phyloP scores from a whole-genome alignment of 805 yeast genomes.

The Babjeviella inositovora region DNA sequence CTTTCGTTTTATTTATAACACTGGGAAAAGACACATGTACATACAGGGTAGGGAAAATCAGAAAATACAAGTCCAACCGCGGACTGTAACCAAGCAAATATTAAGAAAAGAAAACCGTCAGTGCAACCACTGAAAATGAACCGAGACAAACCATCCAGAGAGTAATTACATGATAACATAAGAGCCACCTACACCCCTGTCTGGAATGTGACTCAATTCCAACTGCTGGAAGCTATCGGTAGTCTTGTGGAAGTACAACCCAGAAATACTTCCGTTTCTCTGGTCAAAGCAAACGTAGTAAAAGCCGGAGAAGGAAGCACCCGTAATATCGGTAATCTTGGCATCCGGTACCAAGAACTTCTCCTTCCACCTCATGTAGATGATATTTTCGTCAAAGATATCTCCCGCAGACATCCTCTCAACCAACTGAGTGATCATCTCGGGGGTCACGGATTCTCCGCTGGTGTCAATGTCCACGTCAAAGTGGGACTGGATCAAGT shows the following conservation, averaged over 20 bases:
- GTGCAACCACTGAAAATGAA: too few relatives aligned
- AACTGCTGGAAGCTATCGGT: conserved; percentile 72
- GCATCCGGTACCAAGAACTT: conserved; percentile 75
- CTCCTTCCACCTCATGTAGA: conserved; percentile 95
- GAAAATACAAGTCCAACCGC: too few relatives aligned
- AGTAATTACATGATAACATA: conserved; percentile 13
- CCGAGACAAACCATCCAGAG: too few relatives aligned
- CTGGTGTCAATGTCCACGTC: too few relatives aligned
- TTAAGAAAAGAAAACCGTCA: too few relatives aligned
- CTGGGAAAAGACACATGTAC: too few relatives aligned
- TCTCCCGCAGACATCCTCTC: background rate
- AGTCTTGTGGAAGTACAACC: conserved; percentile 69
- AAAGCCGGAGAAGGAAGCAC: conserved; percentile 85
- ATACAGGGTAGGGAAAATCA: too few relatives aligned
- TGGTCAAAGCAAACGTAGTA: conserved; percentile 80
- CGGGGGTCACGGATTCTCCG: too few relatives aligned
- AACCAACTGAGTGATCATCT: background rate
- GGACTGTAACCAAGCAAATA: too few relatives aligned
- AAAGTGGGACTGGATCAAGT: conserved; percentile 7
- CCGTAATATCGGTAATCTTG: conserved; percentile 36
- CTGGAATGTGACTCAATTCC: conserved; percentile 38
- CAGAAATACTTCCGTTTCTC: conserved; percentile 55
- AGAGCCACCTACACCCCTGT: conserved; percentile 17
- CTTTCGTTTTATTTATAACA: too few relatives aligned
- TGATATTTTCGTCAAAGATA: conserved; percentile 8